phyloP scores from a whole-genome alignment of 78 protist species.

The Dictyostelium capitatum region DNA sequence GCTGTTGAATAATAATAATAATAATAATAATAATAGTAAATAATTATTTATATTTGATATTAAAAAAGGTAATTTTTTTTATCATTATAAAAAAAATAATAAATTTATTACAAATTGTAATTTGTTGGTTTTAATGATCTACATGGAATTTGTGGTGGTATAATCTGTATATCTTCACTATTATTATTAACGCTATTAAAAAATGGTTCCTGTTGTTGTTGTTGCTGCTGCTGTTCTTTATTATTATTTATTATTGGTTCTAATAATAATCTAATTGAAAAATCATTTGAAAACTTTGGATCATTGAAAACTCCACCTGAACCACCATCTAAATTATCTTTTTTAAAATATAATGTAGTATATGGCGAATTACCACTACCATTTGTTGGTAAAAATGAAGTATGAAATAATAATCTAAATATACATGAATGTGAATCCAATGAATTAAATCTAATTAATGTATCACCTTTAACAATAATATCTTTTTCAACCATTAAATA shows the following conservation, averaged over 20 bases:
- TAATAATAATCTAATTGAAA: constrained; percentile 7
- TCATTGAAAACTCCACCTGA: constrained; percentile 27
- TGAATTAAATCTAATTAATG: constrained; percentile 27
- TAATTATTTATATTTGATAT: too few species aligned
- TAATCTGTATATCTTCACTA: neutral
- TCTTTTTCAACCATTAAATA: constrained; percentile 6
- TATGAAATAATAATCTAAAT: constrained; percentile 54
- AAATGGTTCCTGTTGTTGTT: neutral
- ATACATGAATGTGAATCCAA: constrained; percentile 29
- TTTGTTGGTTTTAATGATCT: constrained; percentile 25
- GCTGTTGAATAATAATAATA: too few species aligned
- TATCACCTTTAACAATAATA: constrained; percentile 31
- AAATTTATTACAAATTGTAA: neutral
- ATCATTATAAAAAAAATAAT: too few species aligned
- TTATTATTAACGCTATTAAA: neutral
- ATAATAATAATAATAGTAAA: too few species aligned
- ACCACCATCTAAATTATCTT: constrained; percentile 51
- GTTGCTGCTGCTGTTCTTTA: constrained; percentile 2
- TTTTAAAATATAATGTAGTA: neutral
- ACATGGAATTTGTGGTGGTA: constrained; percentile 41
- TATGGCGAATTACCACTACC: neutral
- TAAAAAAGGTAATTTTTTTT: too few species aligned
- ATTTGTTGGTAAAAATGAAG: constrained; percentile 26
- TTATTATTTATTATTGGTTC: neutral
- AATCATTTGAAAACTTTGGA: constrained; percentile 12